Conservation (phyloP, 768 basidiomycete genomes). For the Coprinopsis marcescibilis region DNA sequence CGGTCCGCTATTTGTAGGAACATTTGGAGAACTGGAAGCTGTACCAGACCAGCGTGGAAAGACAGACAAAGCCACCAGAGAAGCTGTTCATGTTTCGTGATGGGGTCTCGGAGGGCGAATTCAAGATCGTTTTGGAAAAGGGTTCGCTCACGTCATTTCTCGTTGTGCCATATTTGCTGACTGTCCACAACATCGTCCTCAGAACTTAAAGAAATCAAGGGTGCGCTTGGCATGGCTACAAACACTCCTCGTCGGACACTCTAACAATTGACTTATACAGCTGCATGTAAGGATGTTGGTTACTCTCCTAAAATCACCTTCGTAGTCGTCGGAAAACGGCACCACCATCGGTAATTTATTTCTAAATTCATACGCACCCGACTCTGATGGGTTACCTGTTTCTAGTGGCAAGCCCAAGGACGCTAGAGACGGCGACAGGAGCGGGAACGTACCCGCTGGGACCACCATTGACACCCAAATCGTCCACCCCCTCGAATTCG, state of each 20-base stretch:
- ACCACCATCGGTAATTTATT: conserved; percentile 45
- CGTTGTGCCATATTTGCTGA: background rate
- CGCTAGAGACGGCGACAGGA: conserved; percentile 42
- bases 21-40: conserved; percentile 1
- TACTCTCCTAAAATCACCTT: conserved; percentile 69
- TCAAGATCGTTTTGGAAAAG: conserved; percentile 38
- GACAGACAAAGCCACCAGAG: background rate
- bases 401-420: conserved; percentile 14
- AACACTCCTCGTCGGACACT: background rate
- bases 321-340: conserved; percentile 74
- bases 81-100: conserved; percentile 23
- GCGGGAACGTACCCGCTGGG: conserved; percentile 74
- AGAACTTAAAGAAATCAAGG: conserved; percentile 56
- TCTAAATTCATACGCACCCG: background rate
- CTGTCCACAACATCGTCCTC: conserved; percentile 1
- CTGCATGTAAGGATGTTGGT: conserved; percentile 48
- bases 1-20: background rate
- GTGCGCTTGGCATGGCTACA: conserved; percentile 26
- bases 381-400: background rate
- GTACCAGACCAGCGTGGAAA: conserved; percentile 2
- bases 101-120: conserved; percentile 52
- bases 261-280: conserved; percentile 27
- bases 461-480: conserved; percentile 73
- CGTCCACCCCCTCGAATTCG: conserved; percentile 66
- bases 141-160: conserved; percentile 17